Conservation (phyloP, 371 early-diverging fungal species). For the Entomophthora muscae region DNA sequence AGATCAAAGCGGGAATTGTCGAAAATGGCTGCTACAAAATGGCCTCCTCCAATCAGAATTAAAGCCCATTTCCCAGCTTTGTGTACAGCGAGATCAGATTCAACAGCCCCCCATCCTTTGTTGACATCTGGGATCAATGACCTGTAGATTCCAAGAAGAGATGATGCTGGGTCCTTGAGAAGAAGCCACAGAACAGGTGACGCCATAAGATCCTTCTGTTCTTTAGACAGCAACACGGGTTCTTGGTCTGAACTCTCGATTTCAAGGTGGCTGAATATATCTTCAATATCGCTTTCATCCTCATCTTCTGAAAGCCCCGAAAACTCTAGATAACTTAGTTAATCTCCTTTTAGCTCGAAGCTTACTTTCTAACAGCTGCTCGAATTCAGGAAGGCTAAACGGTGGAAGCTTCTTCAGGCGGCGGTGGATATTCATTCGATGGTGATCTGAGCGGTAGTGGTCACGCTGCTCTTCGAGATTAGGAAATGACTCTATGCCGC, state of each 20-base stretch:
- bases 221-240: background rate
- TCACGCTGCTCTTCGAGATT: background rate
- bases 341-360: too few relatives aligned
- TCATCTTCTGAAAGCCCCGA: background rate
- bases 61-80: slow-evolving; percentile 37
- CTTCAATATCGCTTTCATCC: background rate
- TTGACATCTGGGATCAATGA: background rate
- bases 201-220: background rate
- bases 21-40: slow-evolving; percentile 77
- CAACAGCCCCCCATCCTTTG: background rate
- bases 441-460: slow-evolving; percentile 6
- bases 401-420: background rate
- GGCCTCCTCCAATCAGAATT: slow-evolving; percentile 63
- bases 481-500: background rate
- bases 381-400: background rate
- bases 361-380: slow-evolving; percentile 3
- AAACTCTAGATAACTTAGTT: too few relatives aligned
- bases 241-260: background rate
- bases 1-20: slow-evolving; percentile 32
- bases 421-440: background rate
- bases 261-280: background rate
- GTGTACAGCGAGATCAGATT: background rate
- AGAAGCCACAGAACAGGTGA: background rate
- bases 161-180: background rate
- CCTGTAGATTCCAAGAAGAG: slow-evolving; percentile 2